These are phyloP conservation scores for Backusella westeae DNA, from an alignment of 192 early-diverging fungal genomes.

Conservation along the genomic window DNA sequence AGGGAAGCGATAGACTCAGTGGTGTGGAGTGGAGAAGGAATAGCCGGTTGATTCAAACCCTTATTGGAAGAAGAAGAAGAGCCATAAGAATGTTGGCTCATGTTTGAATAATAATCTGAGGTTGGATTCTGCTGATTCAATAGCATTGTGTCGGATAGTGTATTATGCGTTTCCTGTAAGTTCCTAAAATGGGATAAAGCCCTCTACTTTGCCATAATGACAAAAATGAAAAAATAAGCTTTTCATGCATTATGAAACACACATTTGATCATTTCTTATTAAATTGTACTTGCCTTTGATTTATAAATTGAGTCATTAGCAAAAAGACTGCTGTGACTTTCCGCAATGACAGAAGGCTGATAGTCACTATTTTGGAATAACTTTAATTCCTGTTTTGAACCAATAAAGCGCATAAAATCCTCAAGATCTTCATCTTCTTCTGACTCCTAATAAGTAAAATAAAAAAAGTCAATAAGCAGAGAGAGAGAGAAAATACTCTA, in stretches of 20 bases:
- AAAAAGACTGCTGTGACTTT: conserved; percentile 19
- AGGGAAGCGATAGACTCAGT: background rate
- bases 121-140: conserved; percentile 5
- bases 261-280: conserved; percentile 33
- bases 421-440: conserved; percentile 49
- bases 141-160: conserved; percentile 29
- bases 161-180: conserved; percentile 29
- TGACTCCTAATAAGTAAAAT: background rate
- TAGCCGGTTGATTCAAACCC: background rate
- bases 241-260: background rate
- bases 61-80: conserved; percentile 13
- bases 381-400: conserved; percentile 54
- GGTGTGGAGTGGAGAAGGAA: conserved; percentile 7
- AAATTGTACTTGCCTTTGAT: conserved; percentile 32
- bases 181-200: conserved; percentile 30
- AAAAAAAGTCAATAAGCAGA: background rate
- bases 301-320: conserved; percentile 17
- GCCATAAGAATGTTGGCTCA: background rate
- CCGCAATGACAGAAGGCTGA: background rate
- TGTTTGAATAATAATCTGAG: background rate
- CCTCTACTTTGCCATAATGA: conserved; percentile 3
- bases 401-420: conserved; percentile 64
- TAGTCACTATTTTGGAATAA: conserved; percentile 35
- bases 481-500: no score
- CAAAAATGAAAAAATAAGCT: background rate